Evolutionary conservation across 805 yeast species (phyloP), one percentile per base, ranked within the genome.

Genomic region (Candida rishiriensis): DNA sequence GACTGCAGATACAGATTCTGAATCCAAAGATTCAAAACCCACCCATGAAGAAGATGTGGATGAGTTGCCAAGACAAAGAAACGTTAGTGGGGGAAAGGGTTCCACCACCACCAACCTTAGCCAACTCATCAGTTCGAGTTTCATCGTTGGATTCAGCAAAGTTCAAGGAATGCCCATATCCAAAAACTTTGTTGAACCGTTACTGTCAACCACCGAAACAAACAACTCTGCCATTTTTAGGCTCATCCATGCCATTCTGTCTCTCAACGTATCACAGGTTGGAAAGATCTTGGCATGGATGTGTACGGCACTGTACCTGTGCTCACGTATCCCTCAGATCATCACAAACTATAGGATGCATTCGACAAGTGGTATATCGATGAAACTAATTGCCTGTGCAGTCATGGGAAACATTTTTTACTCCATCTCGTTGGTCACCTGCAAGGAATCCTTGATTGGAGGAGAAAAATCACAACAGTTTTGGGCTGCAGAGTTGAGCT

Each of bases 261-360:
- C 57, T 1, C 38, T 59, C 34, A 47, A 51, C 35, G 34, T 36
- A 3, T 39, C 44, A 29, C 48, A 51, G 14, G 10, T 57, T 10
- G 70, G 69, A 1, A 53, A 51, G 21, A 26, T 60, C 2, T 47
- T 77, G 15, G 81, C 82, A 0, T 78, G 82, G 82, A 53, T 66
- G 2, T 76, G 81, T 47, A 73, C 82, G 1, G 43, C 56, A 5
- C 69, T 77, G 1, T 78, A 78, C 48, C 60, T 76, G 39, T 46
- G 67, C 9, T 77, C 82, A 3, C 58, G 83, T 42, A 64, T 75
- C 34, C 83, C 83, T 0, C 83, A 78, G 49, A 56, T 78, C 21
- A 59, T 66, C 47, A 72, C 73, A 37, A 78, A 78, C 52, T 68
- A 69, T 52, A 51, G 55, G 40, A 51, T 75, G 18, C 68, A 68